Conservation (phyloP, 345 rosid species). For the Eucalyptus sideroxylon region DNA sequence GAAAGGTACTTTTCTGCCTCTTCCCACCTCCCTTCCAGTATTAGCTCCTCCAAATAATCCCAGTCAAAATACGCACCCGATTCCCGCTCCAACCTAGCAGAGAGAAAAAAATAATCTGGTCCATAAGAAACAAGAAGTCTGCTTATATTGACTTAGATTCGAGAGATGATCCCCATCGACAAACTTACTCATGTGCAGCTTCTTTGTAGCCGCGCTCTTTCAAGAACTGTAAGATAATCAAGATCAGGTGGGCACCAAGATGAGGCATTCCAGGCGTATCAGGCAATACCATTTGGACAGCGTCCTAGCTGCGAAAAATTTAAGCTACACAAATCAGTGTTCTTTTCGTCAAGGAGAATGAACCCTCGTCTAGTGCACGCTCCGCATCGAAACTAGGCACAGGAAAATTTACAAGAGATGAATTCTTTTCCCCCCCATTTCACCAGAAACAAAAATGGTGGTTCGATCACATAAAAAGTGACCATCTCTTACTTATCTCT, state of each 20-base stretch:
- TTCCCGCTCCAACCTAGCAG: constrained; percentile 22
- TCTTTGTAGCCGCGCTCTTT: constrained; percentile 23
- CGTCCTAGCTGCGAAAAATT: not conserved
- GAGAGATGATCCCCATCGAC: not conserved
- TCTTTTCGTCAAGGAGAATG: not conserved
- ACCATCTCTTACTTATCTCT: not conserved
- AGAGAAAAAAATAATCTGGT: not conserved
- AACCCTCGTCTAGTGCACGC: not conserved
- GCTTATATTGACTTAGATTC: not conserved
- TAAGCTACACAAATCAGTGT: not conserved
- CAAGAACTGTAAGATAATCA: constrained; percentile 27
- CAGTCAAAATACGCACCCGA: constrained; percentile 16
- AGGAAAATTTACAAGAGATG: not conserved
- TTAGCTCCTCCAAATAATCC: constrained; percentile 15
- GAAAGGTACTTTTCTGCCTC: constrained; percentile 55
- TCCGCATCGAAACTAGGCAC: not conserved
- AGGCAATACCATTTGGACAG: not conserved
- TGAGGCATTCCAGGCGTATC: not conserved
- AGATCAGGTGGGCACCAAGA: constrained; percentile 15
- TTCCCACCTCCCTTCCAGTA: constrained; percentile 22
- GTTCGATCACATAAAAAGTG: not conserved
- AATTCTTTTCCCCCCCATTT: not conserved
- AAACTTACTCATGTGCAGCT: constrained; percentile 11
- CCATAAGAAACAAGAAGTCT: not conserved
- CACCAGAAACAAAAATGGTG: not conserved